Evolutionary conservation across 1,284 basidiomycete species (phyloP).

Genomic region (Irpex lacteus): DNA sequence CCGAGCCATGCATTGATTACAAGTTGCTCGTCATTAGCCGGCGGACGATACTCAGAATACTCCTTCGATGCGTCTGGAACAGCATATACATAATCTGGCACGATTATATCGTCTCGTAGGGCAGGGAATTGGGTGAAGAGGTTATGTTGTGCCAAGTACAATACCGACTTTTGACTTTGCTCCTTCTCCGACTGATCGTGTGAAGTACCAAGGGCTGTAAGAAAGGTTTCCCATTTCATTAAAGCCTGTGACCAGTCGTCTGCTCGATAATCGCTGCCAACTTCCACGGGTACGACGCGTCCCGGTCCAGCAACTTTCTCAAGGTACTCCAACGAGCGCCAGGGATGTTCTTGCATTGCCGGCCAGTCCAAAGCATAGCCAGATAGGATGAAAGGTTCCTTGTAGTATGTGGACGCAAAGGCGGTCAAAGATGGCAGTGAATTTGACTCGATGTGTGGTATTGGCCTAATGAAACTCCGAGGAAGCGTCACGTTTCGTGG

Average conservation of each 20-base stretch:
- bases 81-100: conserved; percentile 89
- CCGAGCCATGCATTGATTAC: conserved; percentile 91
- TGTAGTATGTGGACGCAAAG: conserved; percentile 40
- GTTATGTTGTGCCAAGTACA: conserved; percentile 93
- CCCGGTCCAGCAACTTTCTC: conserved; percentile 68
- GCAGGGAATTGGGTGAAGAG: conserved; percentile 84
- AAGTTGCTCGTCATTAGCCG: conserved; percentile 64
- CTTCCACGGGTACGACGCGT: conserved; percentile 87
- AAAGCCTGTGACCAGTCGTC: conserved; percentile 83
- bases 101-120: conserved; percentile 68
- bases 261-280: conserved; percentile 82
- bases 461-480: conserved; percentile 19
- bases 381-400: conserved; percentile 72
- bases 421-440: conserved; percentile 52
- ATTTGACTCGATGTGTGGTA: conserved; percentile 31
- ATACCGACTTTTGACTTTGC: conserved; percentile 25
- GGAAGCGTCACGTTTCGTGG: conserved; percentile 2
- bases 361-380: conserved; percentile 66
- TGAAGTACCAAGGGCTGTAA: conserved; percentile 43
- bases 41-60: conserved; percentile 59
- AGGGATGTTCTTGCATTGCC: conserved; percentile 63
- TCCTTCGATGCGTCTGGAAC: conserved; percentile 46
- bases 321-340: conserved; percentile 73
- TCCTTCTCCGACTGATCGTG: not conserved
- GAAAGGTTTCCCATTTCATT: conserved; percentile 77